These are phyloP conservation scores for Aspergillus vadensis DNA, from an alignment of 2,329 filamentous ascomycete species.

Conservation along the genomic window DNA sequence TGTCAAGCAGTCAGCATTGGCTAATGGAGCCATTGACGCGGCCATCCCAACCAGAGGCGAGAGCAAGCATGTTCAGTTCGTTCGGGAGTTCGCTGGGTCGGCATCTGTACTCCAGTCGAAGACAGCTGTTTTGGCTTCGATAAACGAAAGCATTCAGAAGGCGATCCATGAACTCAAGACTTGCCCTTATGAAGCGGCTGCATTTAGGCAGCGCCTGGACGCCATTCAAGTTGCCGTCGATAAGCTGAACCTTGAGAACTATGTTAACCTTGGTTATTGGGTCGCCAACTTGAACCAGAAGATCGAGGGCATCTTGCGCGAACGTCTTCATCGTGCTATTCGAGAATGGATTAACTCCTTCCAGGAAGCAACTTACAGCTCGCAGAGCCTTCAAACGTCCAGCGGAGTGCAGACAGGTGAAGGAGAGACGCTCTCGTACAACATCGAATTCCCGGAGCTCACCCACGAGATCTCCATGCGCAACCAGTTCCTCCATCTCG, in stretches of 20 bases:
- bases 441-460: conserved; percentile 53
- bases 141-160: conserved; percentile 79
- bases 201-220: conserved; percentile 79
- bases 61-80: conserved; percentile 95
- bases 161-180: conserved; percentile 79
- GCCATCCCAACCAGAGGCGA: conserved; percentile 64
- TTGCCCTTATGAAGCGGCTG: conserved; percentile 77
- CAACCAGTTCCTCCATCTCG: conserved; percentile 95
- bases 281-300: conserved; percentile 82
- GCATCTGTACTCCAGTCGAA: conserved; percentile 89
- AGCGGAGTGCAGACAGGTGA: conserved; percentile 29
- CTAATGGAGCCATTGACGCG: conserved; percentile 62
- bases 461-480: conserved; percentile 95
- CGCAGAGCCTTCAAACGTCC: conserved; percentile 26
- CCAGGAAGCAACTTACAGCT: conserved; percentile 55
- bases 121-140: conserved; percentile 73
- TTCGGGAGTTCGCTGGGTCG: conserved; percentile 85
- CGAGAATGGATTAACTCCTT: conserved; percentile 86
- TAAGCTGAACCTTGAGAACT: conserved; percentile 94
- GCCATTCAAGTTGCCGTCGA: conserved; percentile 90
- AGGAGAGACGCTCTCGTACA: conserved; percentile 34
- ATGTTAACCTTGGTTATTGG: conserved; percentile 89
- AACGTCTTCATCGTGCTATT: conserved; percentile 82
- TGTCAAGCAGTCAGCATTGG: conserved; percentile 64
- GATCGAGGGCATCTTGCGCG: conserved; percentile 76